Base-by-base conservation (phyloP, 805 yeast genomes). In the Priceomyces fermenticarens region DNA sequence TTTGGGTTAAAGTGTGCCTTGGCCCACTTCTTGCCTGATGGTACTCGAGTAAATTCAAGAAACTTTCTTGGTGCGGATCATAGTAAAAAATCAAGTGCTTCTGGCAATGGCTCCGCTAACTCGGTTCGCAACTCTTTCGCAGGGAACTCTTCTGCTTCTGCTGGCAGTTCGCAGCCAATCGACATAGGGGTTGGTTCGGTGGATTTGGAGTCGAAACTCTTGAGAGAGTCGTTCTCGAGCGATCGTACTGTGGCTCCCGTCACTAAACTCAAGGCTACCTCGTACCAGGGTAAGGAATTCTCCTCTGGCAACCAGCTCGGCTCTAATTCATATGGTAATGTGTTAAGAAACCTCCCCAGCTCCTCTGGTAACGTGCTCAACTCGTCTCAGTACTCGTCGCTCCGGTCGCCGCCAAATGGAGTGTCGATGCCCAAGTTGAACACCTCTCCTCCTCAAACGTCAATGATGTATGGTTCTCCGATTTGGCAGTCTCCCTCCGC, bases 1-100 rank as follows among this genome's bases (percentile, higher is more conserved):
- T 91, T 91, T 62, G 99, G 99, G 3, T 70, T 79, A 38, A 90
- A 89, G 55, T 91, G 99, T 69, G 98, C 97, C 1, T 76, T 91
- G 54, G 96, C 95, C 5, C 99, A 91, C 64, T 75, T 86, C 43
- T 65, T 86, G 31, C 95, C 96, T 0, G 95, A 90, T 54, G 96
- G 97, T 1, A 77, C 88, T n/a, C 70, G 87, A 33, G 83, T 86
- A 13, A 86, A 85, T 55, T 76, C 78, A 5, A 63, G 55, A 43
- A 42, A 48, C 29, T 30, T 41, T 17, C 17, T 45, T 27, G 41
- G 35, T 23, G 13, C 40, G 2, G 39, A 32, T 31, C 28, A 15
- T 27, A 27, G 27, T 15, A 43, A 41, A 30, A 32, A 17, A 25
- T 17, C 38, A n/a, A 35, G 35, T 30, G 35, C 33, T 27, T 28